A percentile compares a stretch with the other conserved stretches of the same genome.
Conservation (phyloP, 2,329 filamentous ascomycete species). For the Diaporthe citri region DNA sequence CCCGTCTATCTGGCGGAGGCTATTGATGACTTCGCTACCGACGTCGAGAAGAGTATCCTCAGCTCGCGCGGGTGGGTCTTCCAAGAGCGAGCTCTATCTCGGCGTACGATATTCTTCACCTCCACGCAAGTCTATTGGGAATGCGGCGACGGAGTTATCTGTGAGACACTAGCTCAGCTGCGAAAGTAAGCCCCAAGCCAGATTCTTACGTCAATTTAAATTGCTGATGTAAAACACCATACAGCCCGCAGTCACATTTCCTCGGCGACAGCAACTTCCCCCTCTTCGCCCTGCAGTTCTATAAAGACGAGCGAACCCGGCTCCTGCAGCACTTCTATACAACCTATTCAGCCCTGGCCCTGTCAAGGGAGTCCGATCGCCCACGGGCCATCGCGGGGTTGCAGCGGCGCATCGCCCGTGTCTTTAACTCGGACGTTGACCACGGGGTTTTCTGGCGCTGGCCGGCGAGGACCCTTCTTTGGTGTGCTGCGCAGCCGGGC, state of each 20-base stretch:
- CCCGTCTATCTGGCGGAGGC: conserved; percentile 46
- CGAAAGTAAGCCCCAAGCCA: conserved; percentile 47
- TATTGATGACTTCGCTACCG: conserved; percentile 49
- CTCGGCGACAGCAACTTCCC: background rate
- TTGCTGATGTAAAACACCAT: background rate
- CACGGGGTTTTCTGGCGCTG: background rate
- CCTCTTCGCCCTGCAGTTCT: background rate
- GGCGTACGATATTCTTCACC: conserved; percentile 53
- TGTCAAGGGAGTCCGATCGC: background rate
- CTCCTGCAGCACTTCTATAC: background rate
- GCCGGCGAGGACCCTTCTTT: background rate
- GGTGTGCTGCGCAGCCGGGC: background rate
- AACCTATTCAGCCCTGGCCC: background rate
- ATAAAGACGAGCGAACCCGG: background rate
- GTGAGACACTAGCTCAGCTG: conserved; percentile 50
- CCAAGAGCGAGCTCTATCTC: conserved; percentile 53
- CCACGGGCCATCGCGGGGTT: background rate
- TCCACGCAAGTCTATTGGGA: conserved; percentile 53
- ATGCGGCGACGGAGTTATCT: conserved; percentile 51
- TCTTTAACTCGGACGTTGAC: background rate
- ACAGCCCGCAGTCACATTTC: background rate
- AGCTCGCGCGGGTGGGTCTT: conserved; percentile 54
- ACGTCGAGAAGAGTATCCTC: conserved; percentile 49
- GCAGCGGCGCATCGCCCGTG: background rate
- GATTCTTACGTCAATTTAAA: background rate